phyloP scores from a whole-genome alignment of 768 basidiomycete species.

The Russula dissimulans region DNA sequence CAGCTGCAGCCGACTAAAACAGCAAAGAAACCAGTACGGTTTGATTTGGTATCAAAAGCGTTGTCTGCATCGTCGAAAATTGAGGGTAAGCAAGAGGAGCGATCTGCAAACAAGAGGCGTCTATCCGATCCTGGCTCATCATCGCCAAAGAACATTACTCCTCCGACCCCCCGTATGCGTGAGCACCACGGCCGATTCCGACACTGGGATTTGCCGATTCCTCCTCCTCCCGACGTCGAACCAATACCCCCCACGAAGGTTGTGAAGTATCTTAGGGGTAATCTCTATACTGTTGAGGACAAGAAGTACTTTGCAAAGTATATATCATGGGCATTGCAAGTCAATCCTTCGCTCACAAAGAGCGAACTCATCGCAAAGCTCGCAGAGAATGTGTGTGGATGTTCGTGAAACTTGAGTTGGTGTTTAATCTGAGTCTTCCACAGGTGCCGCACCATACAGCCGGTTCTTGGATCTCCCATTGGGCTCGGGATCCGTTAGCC shows the following conservation, averaged over 20 bases:
- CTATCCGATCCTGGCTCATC: background rate
- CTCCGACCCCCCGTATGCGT: background rate
- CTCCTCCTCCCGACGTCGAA: slow-evolving; percentile 57
- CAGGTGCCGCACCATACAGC: slow-evolving; percentile 18
- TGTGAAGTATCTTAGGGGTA: slow-evolving; percentile 36
- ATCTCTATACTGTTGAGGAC: slow-evolving; percentile 60
- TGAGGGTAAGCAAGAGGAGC: background rate
- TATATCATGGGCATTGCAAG: slow-evolving; percentile 49
- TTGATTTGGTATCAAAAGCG: background rate
- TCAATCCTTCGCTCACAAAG: slow-evolving; percentile 44
- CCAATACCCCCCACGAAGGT: slow-evolving; percentile 54
- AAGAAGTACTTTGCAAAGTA: slow-evolving; percentile 58
- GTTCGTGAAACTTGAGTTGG: background rate
- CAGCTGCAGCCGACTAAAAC: slow-evolving; percentile 23
- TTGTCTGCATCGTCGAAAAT: background rate
- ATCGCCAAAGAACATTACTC: background rate
- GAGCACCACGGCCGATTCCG: background rate
- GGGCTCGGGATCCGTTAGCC: slow-evolving; percentile 8
- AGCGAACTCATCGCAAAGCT: slow-evolving; percentile 45
- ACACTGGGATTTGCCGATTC: slow-evolving; percentile 39
- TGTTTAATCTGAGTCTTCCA: background rate
- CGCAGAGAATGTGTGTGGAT: slow-evolving; percentile 42
- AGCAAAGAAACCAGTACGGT: slow-evolving; percentile 29
- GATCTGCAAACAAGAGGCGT: background rate
- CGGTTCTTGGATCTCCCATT: slow-evolving; percentile 10